These are phyloP conservation scores for Metschnikowia shivogae DNA, from an alignment of 805 yeast species.

Conservation along the genomic window DNA sequence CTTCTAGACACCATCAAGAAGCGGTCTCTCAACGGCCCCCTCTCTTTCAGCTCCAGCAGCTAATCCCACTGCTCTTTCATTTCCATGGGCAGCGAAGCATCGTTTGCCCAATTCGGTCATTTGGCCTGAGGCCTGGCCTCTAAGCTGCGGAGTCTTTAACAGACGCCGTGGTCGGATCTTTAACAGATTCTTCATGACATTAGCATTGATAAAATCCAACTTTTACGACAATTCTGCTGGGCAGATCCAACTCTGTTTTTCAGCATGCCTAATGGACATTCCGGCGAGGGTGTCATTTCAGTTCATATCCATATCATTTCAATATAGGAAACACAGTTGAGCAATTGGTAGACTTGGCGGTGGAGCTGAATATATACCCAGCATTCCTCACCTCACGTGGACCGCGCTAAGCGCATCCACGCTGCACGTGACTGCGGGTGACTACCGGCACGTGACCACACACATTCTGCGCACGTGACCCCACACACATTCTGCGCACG, in stretches of 20 bases:
- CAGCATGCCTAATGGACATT: conserved; percentile 17
- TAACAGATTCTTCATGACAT: conserved; percentile 7
- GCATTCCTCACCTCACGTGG: not conserved
- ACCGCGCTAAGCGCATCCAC: not conserved
- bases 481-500: not conserved
- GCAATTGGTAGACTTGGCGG: not conserved
- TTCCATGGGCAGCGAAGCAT: too few relatives aligned
- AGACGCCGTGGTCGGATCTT: conserved; percentile 2
- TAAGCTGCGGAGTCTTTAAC: conserved; percentile 1
- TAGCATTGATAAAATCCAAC: conserved; percentile 35
- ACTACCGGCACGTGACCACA: too few relatives aligned
- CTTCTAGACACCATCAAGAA: conserved; percentile 27
- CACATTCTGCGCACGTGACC: too few relatives aligned
- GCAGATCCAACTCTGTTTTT: conserved; percentile 23
- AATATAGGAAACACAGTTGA: conserved; percentile 7
- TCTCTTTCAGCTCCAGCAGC: not conserved
- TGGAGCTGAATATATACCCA: not conserved
- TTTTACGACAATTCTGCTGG: conserved; percentile 22
- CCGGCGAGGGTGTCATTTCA: conserved; percentile 15
- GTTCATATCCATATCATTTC: conserved; percentile 9
- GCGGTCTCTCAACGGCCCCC: conserved; percentile 15
- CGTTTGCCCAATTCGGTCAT: not conserved
- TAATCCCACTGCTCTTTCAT: not conserved
- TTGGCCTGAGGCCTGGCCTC: not conserved
- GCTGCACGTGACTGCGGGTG: too few relatives aligned